Conservation (phyloP, 345 rosid species). For the Citrus unshiu region DNA sequence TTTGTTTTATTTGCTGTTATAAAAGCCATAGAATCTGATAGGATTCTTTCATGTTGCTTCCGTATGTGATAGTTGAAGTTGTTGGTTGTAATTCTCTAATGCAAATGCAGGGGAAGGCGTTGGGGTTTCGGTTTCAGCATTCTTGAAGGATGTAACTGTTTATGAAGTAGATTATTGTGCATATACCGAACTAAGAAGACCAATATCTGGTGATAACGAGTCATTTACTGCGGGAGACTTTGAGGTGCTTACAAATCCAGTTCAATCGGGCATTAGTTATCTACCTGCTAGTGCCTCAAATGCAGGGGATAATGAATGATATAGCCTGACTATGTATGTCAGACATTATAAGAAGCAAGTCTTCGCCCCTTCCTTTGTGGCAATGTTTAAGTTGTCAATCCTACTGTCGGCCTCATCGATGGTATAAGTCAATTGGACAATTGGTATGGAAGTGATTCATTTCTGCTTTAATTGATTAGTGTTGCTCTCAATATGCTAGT, state of each 20-base stretch:
- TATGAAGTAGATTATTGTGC: slow-evolving; percentile 75
- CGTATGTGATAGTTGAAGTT: neutral
- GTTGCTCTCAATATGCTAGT: neutral
- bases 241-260: slow-evolving; percentile 39
- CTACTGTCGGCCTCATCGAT: neutral
- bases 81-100: neutral
- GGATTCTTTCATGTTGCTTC: neutral
- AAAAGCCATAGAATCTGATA: neutral
- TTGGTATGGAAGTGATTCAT: neutral
- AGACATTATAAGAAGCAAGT: neutral
- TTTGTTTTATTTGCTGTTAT: neutral
- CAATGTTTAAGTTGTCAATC: neutral
- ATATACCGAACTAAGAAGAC: slow-evolving; percentile 55
- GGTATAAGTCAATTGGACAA: neutral
- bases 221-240: slow-evolving; percentile 43
- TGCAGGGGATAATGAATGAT: neutral
- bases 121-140: slow-evolving; percentile 63
- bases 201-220: slow-evolving; percentile 20
- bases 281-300: neutral
- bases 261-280: slow-evolving; percentile 43
- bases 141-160: slow-evolving; percentile 43
- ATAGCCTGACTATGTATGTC: neutral
- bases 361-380: neutral
- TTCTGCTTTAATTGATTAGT: neutral
- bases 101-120: slow-evolving; percentile 76